Evolutionary conservation across 1,284 basidiomycete species (phyloP).

Genomic region (Apiotrichum veenhuisii): DNA sequence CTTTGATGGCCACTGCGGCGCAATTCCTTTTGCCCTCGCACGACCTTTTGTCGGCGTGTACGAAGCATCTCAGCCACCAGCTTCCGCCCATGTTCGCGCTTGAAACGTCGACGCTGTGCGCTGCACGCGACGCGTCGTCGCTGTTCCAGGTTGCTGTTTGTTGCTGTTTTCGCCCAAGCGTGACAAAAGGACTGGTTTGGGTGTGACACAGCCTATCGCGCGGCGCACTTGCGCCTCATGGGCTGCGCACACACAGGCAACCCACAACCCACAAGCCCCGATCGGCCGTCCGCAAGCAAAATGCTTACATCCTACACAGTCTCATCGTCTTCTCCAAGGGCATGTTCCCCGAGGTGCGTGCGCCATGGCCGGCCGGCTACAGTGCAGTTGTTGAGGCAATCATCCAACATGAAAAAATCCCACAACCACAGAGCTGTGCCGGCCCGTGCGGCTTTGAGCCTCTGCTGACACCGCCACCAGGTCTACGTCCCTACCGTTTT

Average conservation of each 20-base stretch:
- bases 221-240: background rate
- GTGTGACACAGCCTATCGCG: background rate
- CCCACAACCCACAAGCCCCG: background rate
- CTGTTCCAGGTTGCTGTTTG: too few species aligned
- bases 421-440: too few species aligned
- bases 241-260: background rate
- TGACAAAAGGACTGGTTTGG: background rate
- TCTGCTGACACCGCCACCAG: constrained; percentile 9
- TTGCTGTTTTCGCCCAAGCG: background rate
- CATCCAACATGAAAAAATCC: too few species aligned
- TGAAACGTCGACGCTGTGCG: too few species aligned
- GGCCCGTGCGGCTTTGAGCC: constrained; percentile 8
- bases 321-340: constrained; percentile 65
- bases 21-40: too few species aligned
- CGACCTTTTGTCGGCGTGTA: too few species aligned
- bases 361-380: background rate
- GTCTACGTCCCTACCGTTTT: constrained; percentile 69
- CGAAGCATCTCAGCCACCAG: too few species aligned
- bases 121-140: background rate
- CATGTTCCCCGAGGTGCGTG: constrained; percentile 81
- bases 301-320: constrained; percentile 19
- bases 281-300: background rate
- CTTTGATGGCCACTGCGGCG: too few species aligned
- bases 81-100: too few species aligned
- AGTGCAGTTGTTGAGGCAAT: too few species aligned